A percentile compares a stretch with the other conserved stretches of the same genome.
Evolutionary conservation across 2,329 filamentous ascomycete species (phyloP).

Genomic region (Nemania sp.): DNA sequence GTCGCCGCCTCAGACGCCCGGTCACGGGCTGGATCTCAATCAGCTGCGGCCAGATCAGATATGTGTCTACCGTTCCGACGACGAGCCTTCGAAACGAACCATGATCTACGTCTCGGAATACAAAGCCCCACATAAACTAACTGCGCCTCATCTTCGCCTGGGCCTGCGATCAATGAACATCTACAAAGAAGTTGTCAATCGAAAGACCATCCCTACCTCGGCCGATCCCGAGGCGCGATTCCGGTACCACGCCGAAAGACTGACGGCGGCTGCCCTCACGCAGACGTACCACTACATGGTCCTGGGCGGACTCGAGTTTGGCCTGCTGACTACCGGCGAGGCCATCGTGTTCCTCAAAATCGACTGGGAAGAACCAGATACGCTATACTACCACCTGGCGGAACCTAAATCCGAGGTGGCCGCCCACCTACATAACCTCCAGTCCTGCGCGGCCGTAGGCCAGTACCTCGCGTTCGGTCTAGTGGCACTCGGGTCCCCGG

Average conservation of each 20-base stretch:
- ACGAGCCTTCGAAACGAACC: conserved; percentile 5
- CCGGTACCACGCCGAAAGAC: conserved; percentile 18
- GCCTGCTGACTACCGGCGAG: conserved; percentile 49
- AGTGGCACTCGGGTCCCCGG: conserved; percentile 33
- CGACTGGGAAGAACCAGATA: conserved; percentile 35
- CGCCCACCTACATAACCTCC: conserved; percentile 29
- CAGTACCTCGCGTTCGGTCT: conserved; percentile 41
- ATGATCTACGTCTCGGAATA: conserved; percentile 49
- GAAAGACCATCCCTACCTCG: conserved; percentile 18
- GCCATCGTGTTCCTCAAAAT: conserved; percentile 50
- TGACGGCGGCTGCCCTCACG: conserved; percentile 46
- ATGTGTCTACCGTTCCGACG: conserved; percentile 33
- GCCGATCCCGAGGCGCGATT: conserved; percentile 20
- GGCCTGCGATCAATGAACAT: conserved; percentile 50
- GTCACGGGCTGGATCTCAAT: conserved; percentile 24
- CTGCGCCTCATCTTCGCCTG: conserved; percentile 46
- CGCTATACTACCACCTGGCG: conserved; percentile 41
- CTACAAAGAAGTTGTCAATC: conserved; percentile 43
- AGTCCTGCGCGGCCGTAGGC: conserved; percentile 35
- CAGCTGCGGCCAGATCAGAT: conserved; percentile 39
- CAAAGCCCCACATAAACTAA: conserved; percentile 54
- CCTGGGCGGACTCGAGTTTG: conserved; percentile 48
- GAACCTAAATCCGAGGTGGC: conserved; percentile 36
- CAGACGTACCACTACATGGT: conserved; percentile 58
- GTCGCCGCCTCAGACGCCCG: conserved; percentile 31